Evolutionary conservation across 148 eudicot genomes (phyloP), one percentile per base, ranked within the genome.

Genomic region (Drosera capensis): DNA sequence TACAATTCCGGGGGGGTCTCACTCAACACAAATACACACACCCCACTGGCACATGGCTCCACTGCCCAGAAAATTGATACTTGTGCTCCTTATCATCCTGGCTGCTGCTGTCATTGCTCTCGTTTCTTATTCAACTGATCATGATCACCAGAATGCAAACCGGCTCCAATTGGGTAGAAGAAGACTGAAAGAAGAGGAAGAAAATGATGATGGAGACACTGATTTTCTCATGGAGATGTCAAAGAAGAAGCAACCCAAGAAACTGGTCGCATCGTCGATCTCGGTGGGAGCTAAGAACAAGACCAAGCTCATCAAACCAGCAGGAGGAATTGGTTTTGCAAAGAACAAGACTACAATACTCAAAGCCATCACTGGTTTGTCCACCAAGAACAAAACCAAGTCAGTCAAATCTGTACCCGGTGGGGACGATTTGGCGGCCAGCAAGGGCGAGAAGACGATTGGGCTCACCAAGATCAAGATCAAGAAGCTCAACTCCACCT

Each of bases 401-500:
- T 8, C 29, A 42, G 8, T 55, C 22, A 20, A 14, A 20, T 36
- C 44, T n/a, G n/a, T 12, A 21, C n/a, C n/a, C n/a, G n/a, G n/a
- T n/a, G n/a, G n/a, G n/a, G 38, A 34, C n/a, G 38, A 34, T 34
- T 34, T 34, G 38, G n/a, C n/a, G 11, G 5, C 6, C 9, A 28
- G 4, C n/a, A 34, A 11, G n/a, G n/a, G n/a, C 11, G 14, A 13
- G 6, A 15, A 34, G 38, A 11, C 38, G 3, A 15, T 29, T 7
- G 48, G 29, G 43, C 26, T 47, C 48, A 42, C 59, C 43, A 86
- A 75, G 63, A 35, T 51, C 65, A 65, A 71, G 51, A 58, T 67
- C 49, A 74, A 82, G 28, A 77, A 72, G 62, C 69, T 62, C 34
- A 76, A 84, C 56, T 56, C 79, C 51, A 71, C 82, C 22, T 66